Conservation (phyloP, 2,329 filamentous ascomycete genomes). For the Kalmusia sp. region DNA sequence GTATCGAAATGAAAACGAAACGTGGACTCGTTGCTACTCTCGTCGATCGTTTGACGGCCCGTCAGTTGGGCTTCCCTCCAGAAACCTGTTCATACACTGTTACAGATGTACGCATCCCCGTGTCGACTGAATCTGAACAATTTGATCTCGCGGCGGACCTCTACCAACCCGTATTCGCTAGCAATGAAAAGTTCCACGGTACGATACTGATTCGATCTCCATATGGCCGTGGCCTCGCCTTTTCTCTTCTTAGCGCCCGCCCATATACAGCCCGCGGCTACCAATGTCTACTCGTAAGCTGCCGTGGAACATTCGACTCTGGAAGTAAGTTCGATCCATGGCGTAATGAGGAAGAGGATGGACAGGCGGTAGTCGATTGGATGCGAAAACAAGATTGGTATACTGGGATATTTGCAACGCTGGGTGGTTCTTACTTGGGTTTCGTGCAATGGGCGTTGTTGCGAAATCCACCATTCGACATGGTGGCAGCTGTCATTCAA, state of each 20-base stretch:
- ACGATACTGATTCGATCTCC: constrained; percentile 17
- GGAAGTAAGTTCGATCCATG: constrained; percentile 16
- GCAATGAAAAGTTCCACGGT: constrained; percentile 8
- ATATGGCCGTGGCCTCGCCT: constrained; percentile 15
- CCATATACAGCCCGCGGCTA: constrained; percentile 18
- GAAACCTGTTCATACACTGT: constrained; percentile 17
- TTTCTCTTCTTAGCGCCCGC: neutral
- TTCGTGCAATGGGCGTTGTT: constrained; percentile 21
- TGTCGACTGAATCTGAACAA: neutral
- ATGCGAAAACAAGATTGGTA: constrained; percentile 23
- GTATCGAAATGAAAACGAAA: too few relatives aligned
- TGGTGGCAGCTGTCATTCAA: constrained; percentile 14
- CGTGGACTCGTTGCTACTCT: neutral
- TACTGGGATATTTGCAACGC: constrained; percentile 19
- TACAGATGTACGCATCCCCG: constrained; percentile 15
- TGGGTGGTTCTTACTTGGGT: constrained; percentile 19
- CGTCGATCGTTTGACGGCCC: constrained; percentile 1
- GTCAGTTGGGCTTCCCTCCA: constrained; percentile 11
- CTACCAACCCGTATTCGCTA: constrained; percentile 10
- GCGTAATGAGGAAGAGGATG: constrained; percentile 18
- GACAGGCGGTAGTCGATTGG: constrained; percentile 18
- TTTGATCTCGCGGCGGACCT: constrained; percentile 16
- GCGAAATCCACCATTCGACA: constrained; percentile 16
- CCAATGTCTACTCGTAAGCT: constrained; percentile 16
- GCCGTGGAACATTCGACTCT: constrained; percentile 22